Evolutionary conservation across 106 monocot species (phyloP), one percentile per base, ranked within the genome.

Genomic region (Dendrobium catenatum): DNA sequence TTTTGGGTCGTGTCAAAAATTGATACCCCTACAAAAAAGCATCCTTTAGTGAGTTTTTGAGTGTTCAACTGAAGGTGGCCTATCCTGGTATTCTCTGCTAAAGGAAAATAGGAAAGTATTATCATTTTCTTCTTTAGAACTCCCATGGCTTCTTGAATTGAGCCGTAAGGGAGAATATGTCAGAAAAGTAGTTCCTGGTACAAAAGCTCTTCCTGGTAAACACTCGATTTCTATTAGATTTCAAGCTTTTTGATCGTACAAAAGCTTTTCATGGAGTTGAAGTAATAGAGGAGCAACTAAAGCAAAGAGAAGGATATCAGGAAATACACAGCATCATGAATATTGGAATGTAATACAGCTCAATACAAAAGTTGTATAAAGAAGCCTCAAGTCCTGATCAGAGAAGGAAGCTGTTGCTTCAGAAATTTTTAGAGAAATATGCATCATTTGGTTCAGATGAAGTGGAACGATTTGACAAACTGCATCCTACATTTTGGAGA

Each of bases 61-160:
- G 56, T 76, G 84, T 19, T 67, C 82, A 74, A 73, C 27, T 73
- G 92, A 91, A 84, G 83, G 80, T 78, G 79, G 73, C 31, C 29
- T 64, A 78, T 37, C 1, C 46, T 87, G 84, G 87, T 89, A 86
- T 76, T 73, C 83, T 75, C 61, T 90, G 49, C 80, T 92, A 49
- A 86, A 61, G 74, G 89, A 94, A 54, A 94, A 88, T 82, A 88
- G 80, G 81, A 91, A 88, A 79, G 15, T 85, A 40, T 55, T 88
- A 37, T 78, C 79, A 10, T 97, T 94, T 88, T 81, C 85, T 85
- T 89, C 89, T 72, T 77, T 84, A 72, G 81, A 92, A 85, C 89
- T 94, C 78, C 94, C 92, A 58, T 91, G 94, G 94, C 92, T 97
- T 82, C 82, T 89, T 77, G 79, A 92, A 18, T 86, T 97, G 86